phyloP scores from a whole-genome alignment of 129 eudicot genomes.

The Logfia minima region DNA sequence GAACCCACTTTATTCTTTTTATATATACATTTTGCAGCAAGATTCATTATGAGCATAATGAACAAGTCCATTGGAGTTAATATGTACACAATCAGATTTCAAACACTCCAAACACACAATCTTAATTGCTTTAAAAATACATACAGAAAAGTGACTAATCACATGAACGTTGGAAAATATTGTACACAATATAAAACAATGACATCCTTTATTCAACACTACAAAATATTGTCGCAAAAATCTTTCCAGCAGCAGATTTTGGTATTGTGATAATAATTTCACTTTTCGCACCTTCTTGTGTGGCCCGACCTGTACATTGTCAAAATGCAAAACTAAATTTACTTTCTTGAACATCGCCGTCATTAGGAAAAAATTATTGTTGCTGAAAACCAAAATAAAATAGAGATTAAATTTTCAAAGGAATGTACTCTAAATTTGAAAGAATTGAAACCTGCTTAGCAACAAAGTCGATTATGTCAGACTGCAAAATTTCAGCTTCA shows the following conservation, averaged over 20 bases:
- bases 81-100: background rate
- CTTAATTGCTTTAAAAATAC: background rate
- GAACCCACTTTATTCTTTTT: background rate
- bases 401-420: too few species aligned
- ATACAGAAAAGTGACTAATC: background rate
- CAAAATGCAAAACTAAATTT: background rate
- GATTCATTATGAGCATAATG: background rate
- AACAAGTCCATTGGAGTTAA: background rate
- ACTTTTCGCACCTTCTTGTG: conserved; percentile 76
- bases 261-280: conserved; percentile 54
- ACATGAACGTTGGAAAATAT: background rate
- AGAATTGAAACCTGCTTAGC: conserved; percentile 34
- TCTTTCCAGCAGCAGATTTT: conserved; percentile 72
- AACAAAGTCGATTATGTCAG: conserved; percentile 48
- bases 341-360: background rate
- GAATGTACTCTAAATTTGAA: background rate
- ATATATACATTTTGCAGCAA: too few species aligned
- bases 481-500: conserved; percentile 41
- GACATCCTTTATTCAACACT: background rate
- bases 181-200: background rate
- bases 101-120: background rate
- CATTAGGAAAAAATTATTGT: too few species aligned
- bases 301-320: conserved; percentile 53
- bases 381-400: too few species aligned
- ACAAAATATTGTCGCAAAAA: too few species aligned